Evolutionary conservation across 805 yeast genomes (phyloP).

Genomic region (Suhomyces tanzawaensis): DNA sequence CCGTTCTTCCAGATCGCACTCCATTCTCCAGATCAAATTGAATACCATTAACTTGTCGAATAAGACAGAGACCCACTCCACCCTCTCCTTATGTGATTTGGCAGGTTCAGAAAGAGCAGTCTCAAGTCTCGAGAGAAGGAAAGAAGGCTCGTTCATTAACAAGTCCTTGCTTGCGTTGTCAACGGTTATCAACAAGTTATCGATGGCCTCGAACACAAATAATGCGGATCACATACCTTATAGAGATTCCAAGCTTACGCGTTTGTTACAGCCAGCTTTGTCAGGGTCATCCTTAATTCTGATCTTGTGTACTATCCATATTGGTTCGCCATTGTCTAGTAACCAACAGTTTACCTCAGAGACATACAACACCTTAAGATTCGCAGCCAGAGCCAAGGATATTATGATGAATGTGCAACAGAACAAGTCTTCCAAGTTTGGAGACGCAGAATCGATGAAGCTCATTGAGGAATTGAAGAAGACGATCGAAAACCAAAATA

Average conservation of each 20-base stretch:
- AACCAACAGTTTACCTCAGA: slow-evolving; percentile 59
- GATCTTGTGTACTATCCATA: slow-evolving; percentile 82
- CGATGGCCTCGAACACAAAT: slow-evolving; percentile 30
- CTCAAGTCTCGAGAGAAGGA: slow-evolving; percentile 70
- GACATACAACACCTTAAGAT: slow-evolving; percentile 81
- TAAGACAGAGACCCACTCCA: slow-evolving; percentile 46
- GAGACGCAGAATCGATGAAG: slow-evolving; percentile 38
- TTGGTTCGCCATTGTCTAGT: slow-evolving; percentile 37
- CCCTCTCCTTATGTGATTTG: slow-evolving; percentile 84
- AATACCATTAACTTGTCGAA: slow-evolving; percentile 40
- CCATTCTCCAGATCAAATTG: slow-evolving; percentile 72
- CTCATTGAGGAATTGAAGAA: slow-evolving; percentile 54
- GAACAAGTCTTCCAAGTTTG: slow-evolving; percentile 36
- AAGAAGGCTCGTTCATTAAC: slow-evolving; percentile 92
- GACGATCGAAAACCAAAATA: slow-evolving; percentile 60
- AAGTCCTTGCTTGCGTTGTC: slow-evolving; percentile 87
- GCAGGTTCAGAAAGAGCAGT: slow-evolving; percentile 93
- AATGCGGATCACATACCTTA: slow-evolving; percentile 75
- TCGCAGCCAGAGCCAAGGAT: slow-evolving; percentile 92
- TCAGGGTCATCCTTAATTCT: slow-evolving; percentile 84
- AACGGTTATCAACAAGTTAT: slow-evolving; percentile 83
- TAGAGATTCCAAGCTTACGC: slow-evolving; percentile 87
- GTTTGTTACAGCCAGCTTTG: slow-evolving; percentile 87
- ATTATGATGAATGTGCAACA: slow-evolving; percentile 66
- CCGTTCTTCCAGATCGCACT: slow-evolving; percentile 88